These are phyloP conservation scores for Leonotis leonurus DNA, from an alignment of 257 asterid genomes.

Conservation along the genomic window DNA sequence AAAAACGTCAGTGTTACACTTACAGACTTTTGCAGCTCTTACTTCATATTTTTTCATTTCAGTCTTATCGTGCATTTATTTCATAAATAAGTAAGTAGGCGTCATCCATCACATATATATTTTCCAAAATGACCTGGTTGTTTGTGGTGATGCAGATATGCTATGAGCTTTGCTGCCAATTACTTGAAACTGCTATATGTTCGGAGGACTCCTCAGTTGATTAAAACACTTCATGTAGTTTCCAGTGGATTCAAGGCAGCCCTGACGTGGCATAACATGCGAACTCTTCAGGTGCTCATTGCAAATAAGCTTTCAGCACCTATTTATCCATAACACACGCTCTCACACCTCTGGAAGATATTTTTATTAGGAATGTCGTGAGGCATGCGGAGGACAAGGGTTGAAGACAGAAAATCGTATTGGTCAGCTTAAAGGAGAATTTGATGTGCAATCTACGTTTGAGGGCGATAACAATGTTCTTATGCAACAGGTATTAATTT, in stretches of 20 bases:
- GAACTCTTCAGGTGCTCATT: constrained; percentile 82
- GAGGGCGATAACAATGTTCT: constrained; percentile 98
- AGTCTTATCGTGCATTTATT: background rate
- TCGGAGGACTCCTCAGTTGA: constrained; percentile 69
- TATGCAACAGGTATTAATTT: constrained; percentile 76
- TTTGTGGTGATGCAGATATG: constrained; percentile 51
- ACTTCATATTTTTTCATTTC: background rate
- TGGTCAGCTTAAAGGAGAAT: constrained; percentile 90
- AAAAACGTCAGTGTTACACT: constrained; percentile 57
- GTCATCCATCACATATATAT: too few relatives aligned
- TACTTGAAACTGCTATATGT: constrained; percentile 63
- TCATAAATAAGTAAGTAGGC: background rate
- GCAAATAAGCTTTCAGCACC: background rate
- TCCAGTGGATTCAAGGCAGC: constrained; percentile 90
- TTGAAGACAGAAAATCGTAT: constrained; percentile 85
- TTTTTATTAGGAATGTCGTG: constrained; percentile 77
- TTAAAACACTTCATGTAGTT: constrained; percentile 77
- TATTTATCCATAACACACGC: constrained; percentile 1
- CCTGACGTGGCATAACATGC: constrained; percentile 90
- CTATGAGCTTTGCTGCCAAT: constrained; percentile 80
- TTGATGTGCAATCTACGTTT: constrained; percentile 90
- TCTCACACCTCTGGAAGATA: constrained; percentile 13
- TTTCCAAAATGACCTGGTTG: background rate
- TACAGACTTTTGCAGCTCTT: background rate
- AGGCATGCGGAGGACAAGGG: constrained; percentile 99